phyloP scores from a whole-genome alignment of 306 rosid genomes.

The Spatholobus suberectus region DNA sequence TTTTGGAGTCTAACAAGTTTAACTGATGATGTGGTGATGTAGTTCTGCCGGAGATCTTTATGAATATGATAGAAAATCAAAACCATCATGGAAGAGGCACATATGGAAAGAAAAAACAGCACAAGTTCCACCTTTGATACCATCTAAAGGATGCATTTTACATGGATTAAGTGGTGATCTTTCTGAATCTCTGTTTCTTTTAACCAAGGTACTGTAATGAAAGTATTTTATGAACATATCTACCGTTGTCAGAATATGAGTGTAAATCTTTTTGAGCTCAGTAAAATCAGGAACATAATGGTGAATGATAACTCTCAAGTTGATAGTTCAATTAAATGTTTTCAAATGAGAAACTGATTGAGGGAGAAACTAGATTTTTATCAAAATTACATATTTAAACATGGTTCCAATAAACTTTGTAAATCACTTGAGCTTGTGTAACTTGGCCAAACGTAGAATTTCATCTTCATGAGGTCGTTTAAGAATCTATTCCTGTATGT shows the following conservation, averaged over 20 bases:
- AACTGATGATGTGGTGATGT: conserved; percentile 45
- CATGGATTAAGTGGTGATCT: conserved; percentile 68
- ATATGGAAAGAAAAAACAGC: conserved; percentile 68
- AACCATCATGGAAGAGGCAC: conserved; percentile 92
- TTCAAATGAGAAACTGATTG: background rate
- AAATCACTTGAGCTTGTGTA: background rate
- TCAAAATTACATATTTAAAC: background rate
- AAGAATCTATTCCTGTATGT: conserved; percentile 1
- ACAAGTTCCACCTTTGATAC: conserved; percentile 55
- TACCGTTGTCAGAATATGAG: conserved; percentile 4
- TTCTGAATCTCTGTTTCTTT: conserved; percentile 83
- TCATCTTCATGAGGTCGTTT: background rate
- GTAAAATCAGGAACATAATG: background rate
- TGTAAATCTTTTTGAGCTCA: background rate
- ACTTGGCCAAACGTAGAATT: conserved; percentile 16
- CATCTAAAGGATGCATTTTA: conserved; percentile 60
- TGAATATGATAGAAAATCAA: conserved; percentile 78
- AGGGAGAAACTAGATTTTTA: background rate
- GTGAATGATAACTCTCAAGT: background rate
- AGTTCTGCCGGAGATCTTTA: conserved; percentile 91
- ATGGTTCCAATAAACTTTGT: background rate
- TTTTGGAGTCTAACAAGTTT: conserved; percentile 33
- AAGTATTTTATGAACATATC: background rate
- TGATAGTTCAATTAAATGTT: background rate
- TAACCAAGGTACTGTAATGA: conserved; percentile 68